Evolutionary conservation across 768 basidiomycete genomes (phyloP).

Genomic region (Pisolithus albus): DNA sequence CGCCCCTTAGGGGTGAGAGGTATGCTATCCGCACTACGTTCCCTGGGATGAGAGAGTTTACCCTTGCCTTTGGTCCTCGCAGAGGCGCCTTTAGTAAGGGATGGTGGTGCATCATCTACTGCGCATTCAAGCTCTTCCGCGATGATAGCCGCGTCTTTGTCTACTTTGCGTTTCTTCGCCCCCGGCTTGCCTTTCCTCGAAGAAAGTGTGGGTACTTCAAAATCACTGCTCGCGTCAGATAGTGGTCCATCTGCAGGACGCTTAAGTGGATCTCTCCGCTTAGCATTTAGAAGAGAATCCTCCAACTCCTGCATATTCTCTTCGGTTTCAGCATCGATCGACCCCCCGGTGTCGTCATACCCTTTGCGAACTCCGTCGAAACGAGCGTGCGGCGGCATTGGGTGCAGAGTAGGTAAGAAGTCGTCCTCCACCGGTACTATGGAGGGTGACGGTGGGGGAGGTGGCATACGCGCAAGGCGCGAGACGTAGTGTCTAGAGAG

Average conservation of each 20-base stretch:
- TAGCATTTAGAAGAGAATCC: conserved; percentile 42
- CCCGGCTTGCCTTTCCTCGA: conserved; percentile 37
- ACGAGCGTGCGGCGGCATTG: conserved; percentile 30
- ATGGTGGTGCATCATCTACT: conserved; percentile 31
- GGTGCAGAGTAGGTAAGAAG: conserved; percentile 28
- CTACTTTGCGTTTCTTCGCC: conserved; percentile 59
- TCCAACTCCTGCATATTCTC: conserved; percentile 55
- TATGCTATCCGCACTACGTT: conserved; percentile 54
- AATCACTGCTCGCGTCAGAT: conserved; percentile 56
- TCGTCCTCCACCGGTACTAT: conserved; percentile 30
- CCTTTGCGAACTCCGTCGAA: conserved; percentile 18
- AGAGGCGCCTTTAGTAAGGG: conserved; percentile 24
- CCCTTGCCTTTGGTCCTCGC: conserved; percentile 46
- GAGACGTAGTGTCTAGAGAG: conserved; percentile 31
- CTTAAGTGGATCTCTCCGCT: conserved; percentile 43
- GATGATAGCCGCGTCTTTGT: conserved; percentile 31
- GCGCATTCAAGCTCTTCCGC: conserved; percentile 47
- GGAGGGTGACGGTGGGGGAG: conserved; percentile 34
- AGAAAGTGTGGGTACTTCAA: conserved; percentile 35
- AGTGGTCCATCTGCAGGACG: conserved; percentile 40
- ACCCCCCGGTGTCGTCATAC: conserved; percentile 18
- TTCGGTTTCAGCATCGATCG: conserved; percentile 33
- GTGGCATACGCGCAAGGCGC: conserved; percentile 42
- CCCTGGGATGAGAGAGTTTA: conserved; percentile 41
- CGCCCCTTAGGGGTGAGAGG: conserved; percentile 41